Conservation (phyloP, 2,329 filamentous ascomycete genomes). For the Neofusicoccum umdonicola region DNA sequence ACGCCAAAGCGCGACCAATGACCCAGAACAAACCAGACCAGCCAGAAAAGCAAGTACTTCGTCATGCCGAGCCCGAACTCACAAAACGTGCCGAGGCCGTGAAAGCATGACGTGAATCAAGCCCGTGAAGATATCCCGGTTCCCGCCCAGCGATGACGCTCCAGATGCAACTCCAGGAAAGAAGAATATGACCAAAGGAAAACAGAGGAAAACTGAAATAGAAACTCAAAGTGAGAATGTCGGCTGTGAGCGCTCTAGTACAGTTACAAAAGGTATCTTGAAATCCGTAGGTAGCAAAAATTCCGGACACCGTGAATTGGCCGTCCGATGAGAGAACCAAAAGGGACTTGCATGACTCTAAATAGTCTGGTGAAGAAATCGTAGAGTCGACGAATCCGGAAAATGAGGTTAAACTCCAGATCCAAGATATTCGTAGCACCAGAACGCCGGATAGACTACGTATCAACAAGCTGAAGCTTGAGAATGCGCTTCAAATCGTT, state of each 20-base stretch:
- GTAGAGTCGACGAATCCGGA: constrained; percentile 8
- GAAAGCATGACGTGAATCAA: constrained; percentile 1
- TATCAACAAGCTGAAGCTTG: constrained; percentile 25
- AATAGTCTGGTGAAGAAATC: constrained; percentile 1
- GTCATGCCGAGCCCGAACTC: constrained; percentile 11
- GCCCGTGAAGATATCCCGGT: neutral
- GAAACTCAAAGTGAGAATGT: neutral
- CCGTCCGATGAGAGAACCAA: constrained; percentile 6
- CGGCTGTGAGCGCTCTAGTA: constrained; percentile 5
- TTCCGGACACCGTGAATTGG: constrained; percentile 5
- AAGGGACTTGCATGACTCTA: constrained; percentile 11
- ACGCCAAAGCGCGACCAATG: constrained; percentile 5
- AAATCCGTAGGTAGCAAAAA: constrained; percentile 14
- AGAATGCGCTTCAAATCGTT: constrained; percentile 42
- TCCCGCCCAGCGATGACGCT: neutral
- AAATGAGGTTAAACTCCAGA: constrained; percentile 13
- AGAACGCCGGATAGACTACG: constrained; percentile 13
- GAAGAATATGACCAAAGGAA: neutral
- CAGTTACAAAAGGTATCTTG: constrained; percentile 16
- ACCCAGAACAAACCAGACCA: constrained; percentile 2
- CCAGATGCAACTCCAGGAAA: neutral
- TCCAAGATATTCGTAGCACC: constrained; percentile 13
- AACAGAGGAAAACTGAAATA: neutral
- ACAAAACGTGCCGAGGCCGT: constrained; percentile 7
- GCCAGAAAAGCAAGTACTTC: neutral